A percentile compares a stretch with the other conserved stretches of the same genome.
phyloP scores from a whole-genome alignment of 2,329 filamentous ascomycete genomes.

The Microdochium nivale region DNA sequence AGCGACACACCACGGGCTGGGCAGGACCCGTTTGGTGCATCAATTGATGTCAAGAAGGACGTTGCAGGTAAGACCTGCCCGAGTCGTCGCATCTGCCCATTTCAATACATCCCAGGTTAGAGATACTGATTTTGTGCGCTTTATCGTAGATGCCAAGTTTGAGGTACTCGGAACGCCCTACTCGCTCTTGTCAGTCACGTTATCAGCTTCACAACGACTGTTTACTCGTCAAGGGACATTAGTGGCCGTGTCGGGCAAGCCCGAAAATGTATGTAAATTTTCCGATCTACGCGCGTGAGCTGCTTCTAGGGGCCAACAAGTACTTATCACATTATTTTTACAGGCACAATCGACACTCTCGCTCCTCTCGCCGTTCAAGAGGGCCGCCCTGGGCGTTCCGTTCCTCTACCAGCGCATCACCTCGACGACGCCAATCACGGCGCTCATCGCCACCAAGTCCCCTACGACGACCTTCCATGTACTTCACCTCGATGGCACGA shows the following conservation, averaged over 20 bases:
- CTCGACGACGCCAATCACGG: slow-evolving; percentile 79
- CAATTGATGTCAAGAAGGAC: slow-evolving; percentile 34
- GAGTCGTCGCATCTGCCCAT: slow-evolving; percentile 5
- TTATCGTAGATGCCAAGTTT: slow-evolving; percentile 74
- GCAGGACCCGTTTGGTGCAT: slow-evolving; percentile 47
- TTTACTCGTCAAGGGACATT: slow-evolving; percentile 89
- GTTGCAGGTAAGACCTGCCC: slow-evolving; percentile 44
- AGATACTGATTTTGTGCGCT: slow-evolving; percentile 9
- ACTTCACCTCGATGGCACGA: slow-evolving; percentile 82
- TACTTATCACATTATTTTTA: background rate
- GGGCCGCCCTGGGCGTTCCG: slow-evolving; percentile 75
- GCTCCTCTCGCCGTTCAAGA: slow-evolving; percentile 72
- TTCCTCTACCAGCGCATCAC: slow-evolving; percentile 92
- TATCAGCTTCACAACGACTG: slow-evolving; percentile 88
- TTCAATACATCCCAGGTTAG: background rate
- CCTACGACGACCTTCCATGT: slow-evolving; percentile 80
- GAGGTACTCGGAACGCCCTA: slow-evolving; percentile 88
- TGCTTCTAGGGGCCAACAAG: slow-evolving; percentile 2
- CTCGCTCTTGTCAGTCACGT: slow-evolving; percentile 84
- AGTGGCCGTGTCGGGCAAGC: slow-evolving; percentile 80
- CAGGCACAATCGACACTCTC: slow-evolving; percentile 85
- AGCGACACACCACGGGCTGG: slow-evolving; percentile 41
- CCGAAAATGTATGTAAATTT: slow-evolving; percentile 63
- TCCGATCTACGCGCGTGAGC: background rate
- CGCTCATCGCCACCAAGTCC: slow-evolving; percentile 80